Evolutionary conservation across 192 early-diverging fungal species (phyloP).

Genomic region (Coemansia reversa): DNA sequence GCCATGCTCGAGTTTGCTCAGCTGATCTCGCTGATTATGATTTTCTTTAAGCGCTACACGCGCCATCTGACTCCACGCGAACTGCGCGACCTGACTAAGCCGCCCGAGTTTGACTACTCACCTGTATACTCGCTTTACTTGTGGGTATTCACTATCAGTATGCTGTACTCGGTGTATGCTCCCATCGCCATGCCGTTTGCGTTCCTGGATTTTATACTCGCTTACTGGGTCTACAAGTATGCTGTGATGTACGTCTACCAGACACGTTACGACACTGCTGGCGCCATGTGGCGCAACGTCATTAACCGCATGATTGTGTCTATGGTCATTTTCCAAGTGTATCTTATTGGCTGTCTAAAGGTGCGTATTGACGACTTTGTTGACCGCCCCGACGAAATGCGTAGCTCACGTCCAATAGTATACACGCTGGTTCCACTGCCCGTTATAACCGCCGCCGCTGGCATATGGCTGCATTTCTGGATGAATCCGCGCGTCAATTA

Average conservation of each 20-base stretch:
- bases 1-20: slow-evolving; percentile 71
- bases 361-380: slow-evolving; percentile 57
- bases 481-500: slow-evolving; percentile 61
- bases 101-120: slow-evolving; percentile 71
- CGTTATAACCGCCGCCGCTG: slow-evolving; percentile 57
- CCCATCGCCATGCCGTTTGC: slow-evolving; percentile 69
- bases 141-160: slow-evolving; percentile 71
- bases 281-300: slow-evolving; percentile 67
- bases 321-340: slow-evolving; percentile 66
- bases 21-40: slow-evolving; percentile 57
- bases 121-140: slow-evolving; percentile 66
- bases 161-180: slow-evolving; percentile 70
- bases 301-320: slow-evolving; percentile 69
- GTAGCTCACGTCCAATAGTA: slow-evolving; percentile 41
- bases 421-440: slow-evolving; percentile 63
- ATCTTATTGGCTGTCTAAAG: slow-evolving; percentile 60
- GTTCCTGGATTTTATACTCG: slow-evolving; percentile 61
- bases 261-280: slow-evolving; percentile 69
- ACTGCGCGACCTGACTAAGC: slow-evolving; percentile 62
- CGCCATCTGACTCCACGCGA: slow-evolving; percentile 67
- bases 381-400: slow-evolving; percentile 35
- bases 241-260: slow-evolving; percentile 74
- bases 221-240: slow-evolving; percentile 72
- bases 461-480: slow-evolving; percentile 49
- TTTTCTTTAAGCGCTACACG: slow-evolving; percentile 61